Conservation (phyloP, 192 early-diverging fungal species). For the Coemansia erecta region DNA sequence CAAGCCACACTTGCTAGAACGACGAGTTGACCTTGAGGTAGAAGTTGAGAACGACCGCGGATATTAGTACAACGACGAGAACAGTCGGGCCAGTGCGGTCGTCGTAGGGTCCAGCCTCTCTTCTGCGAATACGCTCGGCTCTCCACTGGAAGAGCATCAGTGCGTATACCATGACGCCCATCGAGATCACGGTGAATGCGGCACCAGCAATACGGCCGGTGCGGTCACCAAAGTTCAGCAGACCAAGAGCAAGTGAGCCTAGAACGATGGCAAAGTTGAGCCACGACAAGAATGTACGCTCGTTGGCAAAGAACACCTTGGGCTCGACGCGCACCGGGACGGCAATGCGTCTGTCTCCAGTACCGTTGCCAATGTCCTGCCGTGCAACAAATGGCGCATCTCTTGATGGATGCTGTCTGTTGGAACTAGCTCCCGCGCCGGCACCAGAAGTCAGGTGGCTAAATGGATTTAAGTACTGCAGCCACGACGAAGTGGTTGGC, state of each 20-base stretch:
- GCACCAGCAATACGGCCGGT: slow-evolving; percentile 66
- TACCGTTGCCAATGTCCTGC: slow-evolving; percentile 16
- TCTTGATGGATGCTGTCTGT: slow-evolving; percentile 5
- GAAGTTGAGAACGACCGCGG: slow-evolving; percentile 71
- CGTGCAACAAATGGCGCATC: slow-evolving; percentile 20
- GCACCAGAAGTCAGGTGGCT: not conserved
- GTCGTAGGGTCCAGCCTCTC: slow-evolving; percentile 63
- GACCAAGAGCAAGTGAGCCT: slow-evolving; percentile 71
- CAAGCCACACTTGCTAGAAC: slow-evolving; percentile 1
- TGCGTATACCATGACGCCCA: slow-evolving; percentile 69
- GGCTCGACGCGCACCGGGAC: slow-evolving; percentile 77
- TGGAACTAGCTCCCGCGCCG: not conserved
- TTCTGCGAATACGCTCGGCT: slow-evolving; percentile 56
- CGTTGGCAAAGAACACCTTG: slow-evolving; percentile 95
- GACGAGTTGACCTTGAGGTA: slow-evolving; percentile 55
- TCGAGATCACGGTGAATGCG: slow-evolving; percentile 65
- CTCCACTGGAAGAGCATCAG: slow-evolving; percentile 64
- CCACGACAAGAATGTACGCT: slow-evolving; percentile 90
- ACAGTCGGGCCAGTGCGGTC: slow-evolving; percentile 64
- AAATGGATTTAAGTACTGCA: slow-evolving; percentile 39
- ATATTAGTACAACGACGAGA: slow-evolving; percentile 63
- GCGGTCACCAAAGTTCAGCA: slow-evolving; percentile 81
- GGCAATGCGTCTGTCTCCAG: slow-evolving; percentile 59
- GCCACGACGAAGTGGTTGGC: slow-evolving; percentile 19
- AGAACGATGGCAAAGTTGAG: slow-evolving; percentile 78